Percentiles rank a stretch among this genome's conserved stretches.
These are phyloP conservation scores for Cladosporium sp. DNA, from an alignment of 2,329 filamentous ascomycete genomes.

Conservation along the genomic window DNA sequence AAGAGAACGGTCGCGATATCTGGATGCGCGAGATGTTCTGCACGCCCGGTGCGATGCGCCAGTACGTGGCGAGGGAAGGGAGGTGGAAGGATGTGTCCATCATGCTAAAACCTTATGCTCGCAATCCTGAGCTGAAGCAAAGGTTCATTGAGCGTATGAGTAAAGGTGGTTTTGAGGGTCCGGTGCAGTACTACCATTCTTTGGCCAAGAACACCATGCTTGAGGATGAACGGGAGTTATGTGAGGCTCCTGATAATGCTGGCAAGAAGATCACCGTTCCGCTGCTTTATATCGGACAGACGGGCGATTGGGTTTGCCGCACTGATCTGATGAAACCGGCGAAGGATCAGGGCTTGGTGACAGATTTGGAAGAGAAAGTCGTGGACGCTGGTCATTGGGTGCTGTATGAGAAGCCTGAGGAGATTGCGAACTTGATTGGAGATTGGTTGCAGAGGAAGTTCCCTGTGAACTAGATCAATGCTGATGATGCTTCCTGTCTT, in stretches of 20 bases:
- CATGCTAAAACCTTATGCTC: slow-evolving; percentile 32
- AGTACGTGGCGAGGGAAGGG: slow-evolving; percentile 20
- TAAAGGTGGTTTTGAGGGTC: slow-evolving; percentile 32
- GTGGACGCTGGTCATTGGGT: slow-evolving; percentile 36
- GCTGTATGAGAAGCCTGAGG: slow-evolving; percentile 33
- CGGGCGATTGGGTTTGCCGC: slow-evolving; percentile 33
- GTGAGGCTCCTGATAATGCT: slow-evolving; percentile 24
- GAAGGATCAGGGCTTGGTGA: slow-evolving; percentile 27
- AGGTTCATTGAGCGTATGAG: slow-evolving; percentile 33
- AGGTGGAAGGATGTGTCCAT: slow-evolving; percentile 21
- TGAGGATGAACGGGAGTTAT: slow-evolving; percentile 22
- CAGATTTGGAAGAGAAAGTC: slow-evolving; percentile 30
- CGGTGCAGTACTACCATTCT: slow-evolving; percentile 37
- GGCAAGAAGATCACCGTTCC: slow-evolving; percentile 35
- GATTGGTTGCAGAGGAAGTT: slow-evolving; percentile 18
- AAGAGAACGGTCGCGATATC: slow-evolving; percentile 26
- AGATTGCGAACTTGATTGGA: slow-evolving; percentile 18
- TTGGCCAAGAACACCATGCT: slow-evolving; percentile 27
- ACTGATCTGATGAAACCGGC: slow-evolving; percentile 27
- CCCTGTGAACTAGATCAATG: slow-evolving; percentile 1
- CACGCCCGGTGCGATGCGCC: slow-evolving; percentile 32
- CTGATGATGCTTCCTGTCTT: too few species aligned
- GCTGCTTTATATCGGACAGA: slow-evolving; percentile 33
- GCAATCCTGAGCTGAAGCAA: slow-evolving; percentile 27
- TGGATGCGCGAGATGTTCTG: slow-evolving; percentile 37